A percentile compares a stretch with the other conserved stretches of the same genome.
Conservation (phyloP, 192 early-diverging fungal genomes). For the Backusella sp. region DNA sequence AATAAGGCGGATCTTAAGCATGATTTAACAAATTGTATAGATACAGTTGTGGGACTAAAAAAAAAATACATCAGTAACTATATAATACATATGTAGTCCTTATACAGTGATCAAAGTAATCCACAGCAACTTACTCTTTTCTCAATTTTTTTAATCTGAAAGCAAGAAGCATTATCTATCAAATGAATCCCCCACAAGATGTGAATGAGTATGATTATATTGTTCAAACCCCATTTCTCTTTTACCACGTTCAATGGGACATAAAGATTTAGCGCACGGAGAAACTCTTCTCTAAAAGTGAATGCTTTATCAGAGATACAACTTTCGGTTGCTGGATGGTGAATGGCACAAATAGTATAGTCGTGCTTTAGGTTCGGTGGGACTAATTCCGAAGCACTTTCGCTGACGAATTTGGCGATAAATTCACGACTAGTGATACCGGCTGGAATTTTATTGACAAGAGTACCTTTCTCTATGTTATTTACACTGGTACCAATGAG, state of each 20-base stretch:
- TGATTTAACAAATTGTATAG: conserved; percentile 48
- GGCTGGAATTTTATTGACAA: conserved; percentile 40
- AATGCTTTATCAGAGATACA: conserved; percentile 45
- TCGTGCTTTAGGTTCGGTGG: conserved; percentile 47
- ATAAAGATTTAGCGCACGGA: conserved; percentile 57
- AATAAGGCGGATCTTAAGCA: conserved; percentile 59
- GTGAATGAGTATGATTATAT: background rate
- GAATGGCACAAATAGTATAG: conserved; percentile 54
- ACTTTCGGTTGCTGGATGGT: conserved; percentile 56
- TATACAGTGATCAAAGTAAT: background rate
- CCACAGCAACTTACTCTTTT: conserved; percentile 25
- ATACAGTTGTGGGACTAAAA: conserved; percentile 36
- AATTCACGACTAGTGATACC: conserved; percentile 51
- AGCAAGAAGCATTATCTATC: conserved; percentile 46
- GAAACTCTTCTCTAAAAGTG: conserved; percentile 45
- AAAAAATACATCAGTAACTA: too few species aligned
- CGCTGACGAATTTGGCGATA: conserved; percentile 48
- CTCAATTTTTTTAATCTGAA: conserved; percentile 34
- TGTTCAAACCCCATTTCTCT: background rate
- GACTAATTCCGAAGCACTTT: conserved; percentile 48
- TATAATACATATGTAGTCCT: background rate
- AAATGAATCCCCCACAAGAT: background rate
- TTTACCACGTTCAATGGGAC: conserved; percentile 59
- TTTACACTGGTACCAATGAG: conserved; percentile 23
- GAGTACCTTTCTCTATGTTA: conserved; percentile 25